Conservation (phyloP, 441 rosid species). For the Gossypium armourianum region DNA sequence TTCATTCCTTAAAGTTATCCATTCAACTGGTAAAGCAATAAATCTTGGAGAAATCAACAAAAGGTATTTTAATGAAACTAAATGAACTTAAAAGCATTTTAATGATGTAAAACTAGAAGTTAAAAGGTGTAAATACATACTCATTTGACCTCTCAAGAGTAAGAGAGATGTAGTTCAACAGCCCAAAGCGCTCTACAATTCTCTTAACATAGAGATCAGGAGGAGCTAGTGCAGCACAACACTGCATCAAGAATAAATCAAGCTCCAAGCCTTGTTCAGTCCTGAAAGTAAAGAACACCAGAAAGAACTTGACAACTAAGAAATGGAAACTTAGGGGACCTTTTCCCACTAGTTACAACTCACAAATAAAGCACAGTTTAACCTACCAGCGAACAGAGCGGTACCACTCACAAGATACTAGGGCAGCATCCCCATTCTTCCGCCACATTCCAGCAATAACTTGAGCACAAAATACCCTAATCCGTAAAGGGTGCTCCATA, state of each 20-base stretch:
- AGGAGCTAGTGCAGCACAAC: conserved; percentile 95
- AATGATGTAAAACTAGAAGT: neutral
- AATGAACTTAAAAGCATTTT: neutral
- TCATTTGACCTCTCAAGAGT: conserved; percentile 42
- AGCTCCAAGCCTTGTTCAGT: conserved; percentile 85
- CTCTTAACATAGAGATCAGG: conserved; percentile 64
- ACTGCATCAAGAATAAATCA: conserved; percentile 93
- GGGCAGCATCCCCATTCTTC: conserved; percentile 78
- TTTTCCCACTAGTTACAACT: neutral
- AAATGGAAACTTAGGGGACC: neutral
- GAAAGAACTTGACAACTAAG: conserved; percentile 9
- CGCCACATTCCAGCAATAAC: conserved; percentile 96
- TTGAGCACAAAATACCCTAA: conserved; percentile 86
- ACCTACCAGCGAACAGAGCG: conserved; percentile 79
- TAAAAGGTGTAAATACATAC: conserved; percentile 36
- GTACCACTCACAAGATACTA: conserved; percentile 69
- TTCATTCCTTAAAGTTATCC: neutral
- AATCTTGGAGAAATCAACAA: neutral
- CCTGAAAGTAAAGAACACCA: conserved; percentile 44
- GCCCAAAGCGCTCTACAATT: conserved; percentile 77
- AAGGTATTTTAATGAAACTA: neutral
- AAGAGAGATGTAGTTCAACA: conserved; percentile 52
- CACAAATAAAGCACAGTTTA: conserved; percentile 14
- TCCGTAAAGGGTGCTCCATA: conserved; percentile 89
- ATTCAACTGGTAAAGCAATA: conserved; percentile 1